These are phyloP conservation scores for Pichia eremophila DNA, from an alignment of 805 yeast species.

Conservation along the genomic window DNA sequence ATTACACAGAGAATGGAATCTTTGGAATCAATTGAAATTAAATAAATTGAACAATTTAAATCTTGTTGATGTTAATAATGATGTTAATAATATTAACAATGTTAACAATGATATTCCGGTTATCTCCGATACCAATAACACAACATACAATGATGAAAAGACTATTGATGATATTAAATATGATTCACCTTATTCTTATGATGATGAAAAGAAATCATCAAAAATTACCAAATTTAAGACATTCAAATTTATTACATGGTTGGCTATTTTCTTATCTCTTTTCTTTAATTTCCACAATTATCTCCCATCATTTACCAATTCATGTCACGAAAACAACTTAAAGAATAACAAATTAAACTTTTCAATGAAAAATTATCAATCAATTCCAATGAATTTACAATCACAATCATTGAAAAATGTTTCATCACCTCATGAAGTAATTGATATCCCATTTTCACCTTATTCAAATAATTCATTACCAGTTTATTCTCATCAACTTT, in stretches of 20 bases:
- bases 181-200: too few relatives aligned
- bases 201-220: too few relatives aligned
- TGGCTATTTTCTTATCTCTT: too few relatives aligned
- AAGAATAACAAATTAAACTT: not conserved
- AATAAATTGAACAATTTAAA: not conserved
- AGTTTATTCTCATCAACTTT: conserved; percentile 31
- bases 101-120: too few relatives aligned
- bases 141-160: not conserved
- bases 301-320: too few relatives aligned
- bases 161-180: too few relatives aligned
- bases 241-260: too few relatives aligned
- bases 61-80: too few relatives aligned
- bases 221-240: too few relatives aligned
- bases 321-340: too few relatives aligned
- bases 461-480: conserved; percentile 19
- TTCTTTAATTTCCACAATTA: too few relatives aligned
- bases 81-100: not conserved
- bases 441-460: conserved; percentile 25
- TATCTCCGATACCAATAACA: not conserved
- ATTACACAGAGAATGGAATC: conserved; percentile 26
- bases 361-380: not conserved
- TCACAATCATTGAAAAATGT: not conserved
- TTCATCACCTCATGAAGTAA: conserved; percentile 18
- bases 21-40: conserved; percentile 24
- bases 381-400: not conserved